These are phyloP conservation scores for Puccinia brachypodii DNA, from an alignment of 1,284 basidiomycete genomes.

Conservation along the genomic window DNA sequence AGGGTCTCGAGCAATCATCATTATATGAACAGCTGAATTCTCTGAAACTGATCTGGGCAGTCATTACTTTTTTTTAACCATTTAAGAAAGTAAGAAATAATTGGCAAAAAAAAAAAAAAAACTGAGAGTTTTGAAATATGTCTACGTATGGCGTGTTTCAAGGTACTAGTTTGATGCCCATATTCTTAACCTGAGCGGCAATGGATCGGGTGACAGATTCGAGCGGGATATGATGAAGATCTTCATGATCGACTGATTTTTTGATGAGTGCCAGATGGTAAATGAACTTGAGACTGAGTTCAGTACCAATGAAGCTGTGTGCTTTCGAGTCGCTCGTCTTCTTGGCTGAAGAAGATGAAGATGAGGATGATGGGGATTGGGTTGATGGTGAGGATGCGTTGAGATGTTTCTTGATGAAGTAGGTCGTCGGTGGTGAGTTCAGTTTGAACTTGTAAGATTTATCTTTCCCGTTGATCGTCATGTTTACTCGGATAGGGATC, in stretches of 20 bases:
- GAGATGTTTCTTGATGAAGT: slow-evolving; percentile 84
- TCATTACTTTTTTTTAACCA: neutral
- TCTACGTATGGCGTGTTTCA: no score
- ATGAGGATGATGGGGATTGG: slow-evolving; percentile 57
- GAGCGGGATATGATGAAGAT: slow-evolving; percentile 76
- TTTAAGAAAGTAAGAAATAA: neutral
- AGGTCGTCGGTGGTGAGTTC: slow-evolving; percentile 86
- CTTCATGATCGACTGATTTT: slow-evolving; percentile 70
- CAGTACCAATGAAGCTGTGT: slow-evolving; percentile 73
- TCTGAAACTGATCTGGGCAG: no score
- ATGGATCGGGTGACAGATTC: slow-evolving; percentile 84
- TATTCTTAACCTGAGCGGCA: slow-evolving; percentile 76
- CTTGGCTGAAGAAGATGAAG: slow-evolving; percentile 58
- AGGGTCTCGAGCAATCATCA: no score
- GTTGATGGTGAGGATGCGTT: slow-evolving; percentile 72
- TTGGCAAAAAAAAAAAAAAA: neutral
- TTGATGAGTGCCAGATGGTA: slow-evolving; percentile 99
- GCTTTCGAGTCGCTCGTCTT: slow-evolving; percentile 24
- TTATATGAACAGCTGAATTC: no score
- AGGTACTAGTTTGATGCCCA: slow-evolving; percentile 83
- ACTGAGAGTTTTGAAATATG: no score
- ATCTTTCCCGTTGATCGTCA: slow-evolving; percentile 84
- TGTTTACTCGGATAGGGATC: slow-evolving; percentile 82
- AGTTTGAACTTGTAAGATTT: slow-evolving; percentile 89
- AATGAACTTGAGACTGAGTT: slow-evolving; percentile 90